These are phyloP conservation scores for Furcasterigmium sp. DNA, from an alignment of 2,329 filamentous ascomycete genomes.

Conservation along the genomic window DNA sequence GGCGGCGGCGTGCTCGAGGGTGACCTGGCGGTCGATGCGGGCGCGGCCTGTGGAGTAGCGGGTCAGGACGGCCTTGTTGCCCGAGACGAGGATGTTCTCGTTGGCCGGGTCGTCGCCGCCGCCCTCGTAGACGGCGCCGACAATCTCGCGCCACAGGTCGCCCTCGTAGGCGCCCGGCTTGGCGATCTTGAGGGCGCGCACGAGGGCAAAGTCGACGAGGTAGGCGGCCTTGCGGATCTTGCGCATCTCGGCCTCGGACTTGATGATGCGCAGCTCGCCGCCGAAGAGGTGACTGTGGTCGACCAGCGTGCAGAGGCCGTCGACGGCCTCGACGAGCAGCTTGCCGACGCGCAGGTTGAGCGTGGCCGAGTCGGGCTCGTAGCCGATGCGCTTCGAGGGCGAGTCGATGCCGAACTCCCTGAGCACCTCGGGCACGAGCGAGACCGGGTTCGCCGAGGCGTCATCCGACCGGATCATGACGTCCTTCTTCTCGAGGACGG, in stretches of 20 bases:
- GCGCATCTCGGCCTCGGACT: constrained; percentile 21
- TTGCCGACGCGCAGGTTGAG: constrained; percentile 26
- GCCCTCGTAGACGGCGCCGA: constrained; percentile 25
- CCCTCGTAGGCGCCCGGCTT: constrained; percentile 27
- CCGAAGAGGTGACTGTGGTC: constrained; percentile 22
- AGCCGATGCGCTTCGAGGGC: constrained; percentile 20
- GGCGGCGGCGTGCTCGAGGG: constrained; percentile 23
- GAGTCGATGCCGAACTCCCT: constrained; percentile 22
- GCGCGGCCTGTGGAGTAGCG: constrained; percentile 23
- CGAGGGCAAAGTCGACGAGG: constrained; percentile 24
- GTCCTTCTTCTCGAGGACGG: constrained; percentile 11
- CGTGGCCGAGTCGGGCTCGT: constrained; percentile 27
- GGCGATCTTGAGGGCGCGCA: constrained; percentile 25
- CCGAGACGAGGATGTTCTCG: constrained; percentile 26
- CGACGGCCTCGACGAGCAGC: constrained; percentile 25
- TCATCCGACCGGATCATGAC: constrained; percentile 18
- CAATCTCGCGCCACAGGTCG: constrained; percentile 26
- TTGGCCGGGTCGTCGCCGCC: constrained; percentile 28
- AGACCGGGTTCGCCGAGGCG: constrained; percentile 21
- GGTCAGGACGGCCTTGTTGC: constrained; percentile 25
- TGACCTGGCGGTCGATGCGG: constrained; percentile 23
- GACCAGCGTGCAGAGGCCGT: constrained; percentile 18
- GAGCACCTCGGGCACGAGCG: constrained; percentile 20
- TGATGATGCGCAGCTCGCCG: constrained; percentile 23
- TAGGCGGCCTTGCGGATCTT: constrained; percentile 26